phyloP scores from a whole-genome alignment of 331 rosid species.

The Arachis monticola region DNA sequence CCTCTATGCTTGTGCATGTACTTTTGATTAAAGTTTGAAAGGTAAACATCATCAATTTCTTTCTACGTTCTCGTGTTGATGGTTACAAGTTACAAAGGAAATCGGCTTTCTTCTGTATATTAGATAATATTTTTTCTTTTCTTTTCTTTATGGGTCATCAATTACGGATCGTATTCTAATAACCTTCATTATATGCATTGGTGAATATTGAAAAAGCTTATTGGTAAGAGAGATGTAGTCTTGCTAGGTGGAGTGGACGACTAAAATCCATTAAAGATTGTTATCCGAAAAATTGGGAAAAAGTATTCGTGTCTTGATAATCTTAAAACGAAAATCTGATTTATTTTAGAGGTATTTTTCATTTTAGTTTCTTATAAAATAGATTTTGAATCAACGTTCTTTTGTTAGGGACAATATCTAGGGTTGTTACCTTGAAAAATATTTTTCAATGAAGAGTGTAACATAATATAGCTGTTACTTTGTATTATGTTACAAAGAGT shows the following conservation, averaged over 20 bases:
- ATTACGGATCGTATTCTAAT: not conserved
- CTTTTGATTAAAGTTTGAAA: constrained; percentile 30
- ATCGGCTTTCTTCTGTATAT: constrained; percentile 2
- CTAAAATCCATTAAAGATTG: not conserved
- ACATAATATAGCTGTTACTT: not conserved
- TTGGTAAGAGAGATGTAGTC: constrained; percentile 1
- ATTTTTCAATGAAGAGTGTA: no score
- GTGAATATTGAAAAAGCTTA: not conserved
- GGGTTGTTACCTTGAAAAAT: no score
- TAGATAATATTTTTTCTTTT: not conserved
- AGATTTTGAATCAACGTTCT: not conserved
- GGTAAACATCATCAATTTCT: constrained; percentile 14
- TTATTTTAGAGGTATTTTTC: no score
- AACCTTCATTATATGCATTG: not conserved
- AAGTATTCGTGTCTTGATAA: no score
- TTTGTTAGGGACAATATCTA: not conserved
- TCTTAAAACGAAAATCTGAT: no score
- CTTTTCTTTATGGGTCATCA: no score
- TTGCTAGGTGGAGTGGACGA: not conserved
- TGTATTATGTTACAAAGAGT: not conserved
- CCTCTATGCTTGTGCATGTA: constrained; percentile 29
- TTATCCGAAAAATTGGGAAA: not conserved
- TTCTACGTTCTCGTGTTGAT: not conserved
- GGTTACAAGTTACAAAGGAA: not conserved
- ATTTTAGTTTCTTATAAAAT: no score